These are phyloP conservation scores for Dioscorea dumetorum DNA, from an alignment of 106 monocot genomes.

Conservation along the genomic window DNA sequence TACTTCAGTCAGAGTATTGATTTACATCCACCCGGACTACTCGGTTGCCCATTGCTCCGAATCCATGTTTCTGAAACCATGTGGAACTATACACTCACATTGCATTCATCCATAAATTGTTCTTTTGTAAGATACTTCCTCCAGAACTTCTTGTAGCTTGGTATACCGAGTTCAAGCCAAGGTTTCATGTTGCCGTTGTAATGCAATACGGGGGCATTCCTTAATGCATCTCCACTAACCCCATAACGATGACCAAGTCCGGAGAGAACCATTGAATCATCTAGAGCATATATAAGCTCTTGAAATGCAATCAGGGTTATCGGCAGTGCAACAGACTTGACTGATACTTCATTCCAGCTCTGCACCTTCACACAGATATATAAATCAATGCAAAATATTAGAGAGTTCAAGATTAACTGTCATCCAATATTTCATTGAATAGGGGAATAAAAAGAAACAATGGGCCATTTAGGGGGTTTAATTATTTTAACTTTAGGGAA, in stretches of 20 bases:
- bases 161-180: slow-evolving; percentile 45
- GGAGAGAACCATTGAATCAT: slow-evolving; percentile 19
- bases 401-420: too few relatives aligned
- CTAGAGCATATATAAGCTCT: slow-evolving; percentile 27
- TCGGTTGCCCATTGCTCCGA: neutral
- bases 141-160: slow-evolving; percentile 34
- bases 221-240: slow-evolving; percentile 11
- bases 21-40: too few relatives aligned
- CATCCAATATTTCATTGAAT: neutral
- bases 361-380: slow-evolving; percentile 17
- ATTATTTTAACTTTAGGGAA: too few relatives aligned
- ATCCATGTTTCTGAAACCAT: neutral
- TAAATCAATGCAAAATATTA: neutral
- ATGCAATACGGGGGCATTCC: slow-evolving; percentile 18
- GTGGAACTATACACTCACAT: slow-evolving; percentile 20
- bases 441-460: neutral
- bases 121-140: slow-evolving; percentile 24
- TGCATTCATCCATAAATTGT: slow-evolving; percentile 43
- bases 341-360: slow-evolving; percentile 8
- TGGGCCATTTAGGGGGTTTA: too few relatives aligned
- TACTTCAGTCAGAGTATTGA: too few relatives aligned
- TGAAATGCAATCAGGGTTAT: slow-evolving; percentile 27
- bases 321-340: slow-evolving; percentile 28
- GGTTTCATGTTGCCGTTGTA: slow-evolving; percentile 30
- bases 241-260: slow-evolving; percentile 34